Base-by-base conservation (phyloP, 805 yeast genomes). In the Candida manassasensis region DNA sequence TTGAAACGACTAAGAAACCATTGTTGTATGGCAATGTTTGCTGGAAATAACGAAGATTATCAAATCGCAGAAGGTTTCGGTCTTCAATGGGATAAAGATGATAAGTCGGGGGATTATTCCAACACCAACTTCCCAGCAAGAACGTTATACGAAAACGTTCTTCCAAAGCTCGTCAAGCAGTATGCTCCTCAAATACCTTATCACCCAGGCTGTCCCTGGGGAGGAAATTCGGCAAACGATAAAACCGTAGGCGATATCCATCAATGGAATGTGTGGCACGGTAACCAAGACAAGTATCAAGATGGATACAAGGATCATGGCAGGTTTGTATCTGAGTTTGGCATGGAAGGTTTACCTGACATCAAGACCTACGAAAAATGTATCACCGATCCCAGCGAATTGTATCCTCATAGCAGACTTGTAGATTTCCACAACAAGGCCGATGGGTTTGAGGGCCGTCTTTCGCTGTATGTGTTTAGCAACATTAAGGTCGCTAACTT, bases 231-330 rank as follows among this genome's bases (percentile, higher is more conserved):
- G 4, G 47, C 69, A 8, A 39, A 51, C 6, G 73, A 67, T 40
- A 51, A 57, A 4, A 61, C 67, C 1, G 50, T 59, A 13, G 79
- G 79, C 2, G 79, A 73, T 44, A 53, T 69, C 4, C 79, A 73
- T 42, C 77, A 72, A 40, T 73, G 79, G 79, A 71, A 71, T 42
- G 74, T 73, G 6, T 73, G 78, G 78, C 79, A 73, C 42, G 79
- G 78, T 1, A 48, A 57, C 15, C 73, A 71, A 46, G 68, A 65
- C 35, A 62, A 59, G 40, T 73, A 73, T 43, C 79, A 73, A 41
- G 54, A 70, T 44, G 71, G 76, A 76, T 50, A 52, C 27, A 53
- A 57, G 32, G 48, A 73, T 2, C 67, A 61, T 4, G 79, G 77
- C 2, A 43, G 78, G 19, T 74, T 73, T 50, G 62, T 74, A 3